These are phyloP conservation scores for Globisporangium nodosum DNA, from an alignment of 352 stramenopile species.

Conservation along the genomic window DNA sequence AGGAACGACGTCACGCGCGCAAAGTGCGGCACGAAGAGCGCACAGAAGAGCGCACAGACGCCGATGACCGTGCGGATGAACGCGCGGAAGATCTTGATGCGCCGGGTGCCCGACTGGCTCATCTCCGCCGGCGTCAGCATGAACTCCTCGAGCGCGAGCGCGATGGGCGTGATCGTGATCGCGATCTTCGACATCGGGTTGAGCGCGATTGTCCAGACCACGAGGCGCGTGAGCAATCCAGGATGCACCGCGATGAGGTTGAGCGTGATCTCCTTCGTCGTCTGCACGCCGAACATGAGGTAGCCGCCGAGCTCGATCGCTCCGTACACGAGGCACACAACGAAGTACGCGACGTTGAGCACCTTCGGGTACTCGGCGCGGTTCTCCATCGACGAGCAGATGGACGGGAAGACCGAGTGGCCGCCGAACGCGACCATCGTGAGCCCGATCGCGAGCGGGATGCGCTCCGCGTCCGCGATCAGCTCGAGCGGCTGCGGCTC, in stretches of 20 bases:
- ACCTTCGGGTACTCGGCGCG: slow-evolving; percentile 54
- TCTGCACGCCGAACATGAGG: slow-evolving; percentile 76
- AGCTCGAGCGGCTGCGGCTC: slow-evolving; percentile 53
- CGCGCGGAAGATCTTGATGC: slow-evolving; percentile 47
- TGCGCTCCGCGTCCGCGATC: slow-evolving; percentile 59
- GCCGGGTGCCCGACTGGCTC: slow-evolving; percentile 16
- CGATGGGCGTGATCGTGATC: slow-evolving; percentile 78
- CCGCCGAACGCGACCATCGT: slow-evolving; percentile 86
- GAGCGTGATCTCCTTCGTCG: slow-evolving; percentile 83
- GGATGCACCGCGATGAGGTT: slow-evolving; percentile 73
- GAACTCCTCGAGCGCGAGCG: slow-evolving; percentile 69
- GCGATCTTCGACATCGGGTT: slow-evolving; percentile 89
- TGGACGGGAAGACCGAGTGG: slow-evolving; percentile 88
- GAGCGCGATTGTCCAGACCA: slow-evolving; percentile 79
- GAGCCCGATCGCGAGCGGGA: slow-evolving; percentile 75
- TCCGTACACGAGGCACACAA: slow-evolving; percentile 68
- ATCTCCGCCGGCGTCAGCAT: slow-evolving; percentile 45
- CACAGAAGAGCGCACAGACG: slow-evolving; percentile 45
- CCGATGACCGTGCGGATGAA: slow-evolving; percentile 62
- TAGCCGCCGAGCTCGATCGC: slow-evolving; percentile 75
- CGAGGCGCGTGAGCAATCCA: slow-evolving; percentile 48
- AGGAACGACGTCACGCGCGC: slow-evolving; percentile 80
- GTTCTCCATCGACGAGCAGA: slow-evolving; percentile 78
- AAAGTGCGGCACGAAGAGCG: slow-evolving; percentile 79
- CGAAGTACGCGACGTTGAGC: slow-evolving; percentile 67